Evolutionary conservation across 2,329 filamentous ascomycete genomes (phyloP), one percentile per base, ranked within the genome.

Genomic region (Pestalotiopsis sp.): DNA sequence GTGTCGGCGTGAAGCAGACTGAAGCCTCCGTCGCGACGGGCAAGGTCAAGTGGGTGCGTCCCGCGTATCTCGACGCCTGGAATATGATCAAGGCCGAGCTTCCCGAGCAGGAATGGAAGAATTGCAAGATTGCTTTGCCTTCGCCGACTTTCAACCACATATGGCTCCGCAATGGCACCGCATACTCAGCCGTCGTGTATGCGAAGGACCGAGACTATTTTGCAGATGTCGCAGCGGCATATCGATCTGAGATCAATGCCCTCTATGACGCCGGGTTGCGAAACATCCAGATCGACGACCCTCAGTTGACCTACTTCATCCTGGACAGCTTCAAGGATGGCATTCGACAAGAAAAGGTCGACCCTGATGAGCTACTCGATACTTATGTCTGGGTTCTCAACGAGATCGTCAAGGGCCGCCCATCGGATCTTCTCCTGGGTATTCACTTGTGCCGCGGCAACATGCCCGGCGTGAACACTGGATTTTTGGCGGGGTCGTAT

Each of bases 101-200:
- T 0, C 85, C 89, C 0, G 80, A 86, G 64, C 84, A 87, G 52
- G 80, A 89, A 67, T 87, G 87, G 78, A 83, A 85, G 66, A 87
- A 90, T 72, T 85, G 90, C 75, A 91, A 92, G 80, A 82, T 91
- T 68, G 90, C 89, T 1, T 75, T 91, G 52, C 86, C 88, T n/a
- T 85, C 88, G 2, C 88, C 88, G 0, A 86, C 86, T 73, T 91
- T 88, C 85, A 91, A 91, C 75, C 90, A 92, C 75, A 83, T 91
- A 75, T 85, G 89, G 49, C 87, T 88, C 73, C 84, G 82, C 72
- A 82, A 84, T 68, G 85, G 86, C 62, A 79, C 80, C 66, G 85
- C 86, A 31, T 89, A 85, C 72, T 76, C 75, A 1, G 23, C 68
- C 4, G 83, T 83, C 67, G 83, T 84, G 45, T 88, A 88, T 70